Conservation (phyloP, 73 alveolate species). For the Breviolum minutum region DNA sequence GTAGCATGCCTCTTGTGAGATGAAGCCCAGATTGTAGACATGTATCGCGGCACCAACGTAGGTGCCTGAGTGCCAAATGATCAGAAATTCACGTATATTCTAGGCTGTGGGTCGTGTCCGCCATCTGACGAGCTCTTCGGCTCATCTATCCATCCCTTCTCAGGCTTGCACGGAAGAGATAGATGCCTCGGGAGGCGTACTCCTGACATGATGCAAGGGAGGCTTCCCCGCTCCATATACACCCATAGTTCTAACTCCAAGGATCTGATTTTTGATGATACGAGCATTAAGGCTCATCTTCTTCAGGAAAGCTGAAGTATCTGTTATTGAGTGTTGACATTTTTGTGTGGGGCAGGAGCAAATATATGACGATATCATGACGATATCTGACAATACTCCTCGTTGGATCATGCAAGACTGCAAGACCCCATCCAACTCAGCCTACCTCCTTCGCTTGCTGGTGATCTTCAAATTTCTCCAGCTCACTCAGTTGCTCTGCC, state of each 20-base stretch:
- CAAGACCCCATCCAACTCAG: background rate
- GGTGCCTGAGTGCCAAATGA: constrained; percentile 5
- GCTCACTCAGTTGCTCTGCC: constrained; percentile 15
- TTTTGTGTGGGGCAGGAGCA: background rate
- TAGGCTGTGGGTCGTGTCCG: background rate
- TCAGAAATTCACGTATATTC: background rate
- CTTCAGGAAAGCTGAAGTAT: background rate
- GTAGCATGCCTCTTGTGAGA: constrained; percentile 60
- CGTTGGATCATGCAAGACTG: background rate
- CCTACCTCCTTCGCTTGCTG: constrained; percentile 25
- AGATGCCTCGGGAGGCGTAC: constrained; percentile 61
- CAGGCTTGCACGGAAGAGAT: constrained; percentile 28
- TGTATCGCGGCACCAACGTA: constrained; percentile 90
- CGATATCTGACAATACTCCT: background rate
- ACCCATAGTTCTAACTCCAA: background rate
- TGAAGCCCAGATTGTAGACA: constrained; percentile 53
- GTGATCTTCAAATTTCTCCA: constrained; percentile 26
- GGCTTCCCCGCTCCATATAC: too few relatives aligned
- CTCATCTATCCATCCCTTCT: background rate
- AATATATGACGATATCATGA: background rate
- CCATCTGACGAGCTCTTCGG: background rate
- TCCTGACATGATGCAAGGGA: constrained; percentile 5
- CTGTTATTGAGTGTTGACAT: background rate
- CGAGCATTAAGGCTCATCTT: background rate
- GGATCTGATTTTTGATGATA: background rate